phyloP scores from a whole-genome alignment of 2,329 filamentous ascomycete species.

The Lomentospora prolificans region DNA sequence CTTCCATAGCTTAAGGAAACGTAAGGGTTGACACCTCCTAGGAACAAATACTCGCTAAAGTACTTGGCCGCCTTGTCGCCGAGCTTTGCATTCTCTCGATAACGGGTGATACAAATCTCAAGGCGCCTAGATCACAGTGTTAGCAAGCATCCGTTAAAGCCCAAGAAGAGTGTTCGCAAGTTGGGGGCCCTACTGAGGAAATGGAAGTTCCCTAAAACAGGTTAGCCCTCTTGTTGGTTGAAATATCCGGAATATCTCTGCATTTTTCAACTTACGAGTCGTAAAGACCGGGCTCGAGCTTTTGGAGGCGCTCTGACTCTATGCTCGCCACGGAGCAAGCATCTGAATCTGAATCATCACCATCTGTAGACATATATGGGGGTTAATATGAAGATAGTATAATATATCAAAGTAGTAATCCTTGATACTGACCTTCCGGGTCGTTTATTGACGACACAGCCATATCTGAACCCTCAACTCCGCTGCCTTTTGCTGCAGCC shows the following conservation, averaged over 20 bases:
- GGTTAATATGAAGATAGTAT: slow-evolving; percentile 10
- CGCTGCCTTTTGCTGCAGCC: slow-evolving; percentile 28
- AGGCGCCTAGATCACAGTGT: slow-evolving; percentile 50
- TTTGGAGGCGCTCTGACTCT: background rate
- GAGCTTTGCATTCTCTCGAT: slow-evolving; percentile 65
- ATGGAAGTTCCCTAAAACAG: background rate
- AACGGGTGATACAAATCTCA: slow-evolving; percentile 76
- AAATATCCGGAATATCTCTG: too few species aligned
- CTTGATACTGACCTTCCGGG: slow-evolving; percentile 30
- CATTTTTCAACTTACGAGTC: background rate
- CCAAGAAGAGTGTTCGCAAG: background rate
- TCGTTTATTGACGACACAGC: too few species aligned
- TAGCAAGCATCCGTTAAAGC: background rate
- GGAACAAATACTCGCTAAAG: slow-evolving; percentile 71
- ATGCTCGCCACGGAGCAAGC: slow-evolving; percentile 48
- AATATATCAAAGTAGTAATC: too few species aligned
- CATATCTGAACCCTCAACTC: slow-evolving; percentile 55
- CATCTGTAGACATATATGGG: too few species aligned
- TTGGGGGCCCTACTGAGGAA: background rate
- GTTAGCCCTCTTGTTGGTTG: too few species aligned
- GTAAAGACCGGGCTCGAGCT: background rate
- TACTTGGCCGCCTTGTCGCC: slow-evolving; percentile 49
- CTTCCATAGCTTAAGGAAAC: slow-evolving; percentile 28
- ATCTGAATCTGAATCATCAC: slow-evolving; percentile 20
- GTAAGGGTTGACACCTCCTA: slow-evolving; percentile 65